Evolutionary conservation across 1,284 basidiomycete genomes (phyloP), one percentile per base, ranked within the genome.

Genomic region (Wolfiporia cocos): DNA sequence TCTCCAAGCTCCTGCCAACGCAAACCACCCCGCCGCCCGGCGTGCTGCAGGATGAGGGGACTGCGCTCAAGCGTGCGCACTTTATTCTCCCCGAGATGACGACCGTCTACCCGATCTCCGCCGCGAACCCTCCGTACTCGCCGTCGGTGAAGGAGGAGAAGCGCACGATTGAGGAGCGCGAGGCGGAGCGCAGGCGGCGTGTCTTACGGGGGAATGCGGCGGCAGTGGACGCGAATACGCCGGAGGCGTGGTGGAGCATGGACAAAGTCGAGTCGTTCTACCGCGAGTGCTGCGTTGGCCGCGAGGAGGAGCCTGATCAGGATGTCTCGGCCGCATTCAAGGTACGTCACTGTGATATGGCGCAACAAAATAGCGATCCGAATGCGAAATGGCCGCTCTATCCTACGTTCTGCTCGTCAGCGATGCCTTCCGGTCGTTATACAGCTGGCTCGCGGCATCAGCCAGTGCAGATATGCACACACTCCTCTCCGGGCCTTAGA

Each of bases 21-120:
- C 73, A 72, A 50, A 53, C 38, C 34, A 39, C 47, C 20, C 50
- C 50, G 32, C 45, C 61, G 15, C 44, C 55, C 17, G 44, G 51
- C 37, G 49, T 57, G 7, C 43, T 58, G n/a, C 66, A 66, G 24
- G 68, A 69, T 55, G 53, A 66, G 39, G 44, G 44, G 23, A 73
- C 68, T 52, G 77, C 87, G 5, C 72, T 93, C 47, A 92, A 87
- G 58, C 70, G 87, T 40, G 89, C 88, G 0, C 87, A 92, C 52
- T 93, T 92, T 57, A 86, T 91, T 49, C 68, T 93, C 2, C 88
- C 87, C 0, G 76, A 84, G 54, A 76, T 92, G 55, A 79, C 78
- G 24, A 89, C 83, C 19, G 80, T 91, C 20, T 95, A 93, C 58
- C 89, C 88, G 1, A 93, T 94, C 58, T 86, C 83, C 28, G 78